Conservation (phyloP, 2,329 filamentous ascomycete genomes). For the Dothideomycetes sp. region DNA sequence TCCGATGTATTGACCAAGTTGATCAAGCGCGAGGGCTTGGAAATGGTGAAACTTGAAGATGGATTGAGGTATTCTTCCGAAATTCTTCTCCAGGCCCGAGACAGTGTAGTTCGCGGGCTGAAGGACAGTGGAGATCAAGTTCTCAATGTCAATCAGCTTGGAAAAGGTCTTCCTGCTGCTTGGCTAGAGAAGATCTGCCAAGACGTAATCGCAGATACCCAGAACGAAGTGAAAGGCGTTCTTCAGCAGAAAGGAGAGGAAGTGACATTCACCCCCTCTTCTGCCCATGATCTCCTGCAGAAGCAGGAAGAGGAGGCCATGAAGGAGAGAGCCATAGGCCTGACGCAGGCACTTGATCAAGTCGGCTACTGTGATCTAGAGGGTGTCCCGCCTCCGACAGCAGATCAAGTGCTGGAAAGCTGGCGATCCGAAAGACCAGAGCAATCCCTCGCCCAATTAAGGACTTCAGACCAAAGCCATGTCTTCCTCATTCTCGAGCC, state of each 20-base stretch:
- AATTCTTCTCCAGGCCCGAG: background rate
- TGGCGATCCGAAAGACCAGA: too few relatives aligned
- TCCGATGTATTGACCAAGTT: slow-evolving; percentile 1
- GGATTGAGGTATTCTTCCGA: background rate
- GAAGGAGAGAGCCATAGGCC: too few relatives aligned
- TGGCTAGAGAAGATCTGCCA: background rate
- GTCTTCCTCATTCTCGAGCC: too few relatives aligned
- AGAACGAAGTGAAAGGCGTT: background rate
- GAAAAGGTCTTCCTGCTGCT: background rate
- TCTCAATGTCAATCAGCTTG: background rate
- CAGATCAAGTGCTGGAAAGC: too few relatives aligned
- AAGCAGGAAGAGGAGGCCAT: too few relatives aligned
- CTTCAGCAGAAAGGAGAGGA: background rate
- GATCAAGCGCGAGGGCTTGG: background rate
- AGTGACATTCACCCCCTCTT: background rate
- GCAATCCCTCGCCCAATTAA: too few relatives aligned
- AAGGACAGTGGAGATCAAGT: background rate
- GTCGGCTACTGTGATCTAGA: too few relatives aligned
- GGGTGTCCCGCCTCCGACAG: too few relatives aligned
- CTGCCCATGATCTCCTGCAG: background rate
- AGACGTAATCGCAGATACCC: background rate
- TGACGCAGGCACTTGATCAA: too few relatives aligned
- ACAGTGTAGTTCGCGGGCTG: background rate
- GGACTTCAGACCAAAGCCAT: too few relatives aligned
- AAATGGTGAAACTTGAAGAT: background rate